Base-by-base conservation (phyloP, 169 alveolate genomes). In the Sarcocystis neurona region DNA sequence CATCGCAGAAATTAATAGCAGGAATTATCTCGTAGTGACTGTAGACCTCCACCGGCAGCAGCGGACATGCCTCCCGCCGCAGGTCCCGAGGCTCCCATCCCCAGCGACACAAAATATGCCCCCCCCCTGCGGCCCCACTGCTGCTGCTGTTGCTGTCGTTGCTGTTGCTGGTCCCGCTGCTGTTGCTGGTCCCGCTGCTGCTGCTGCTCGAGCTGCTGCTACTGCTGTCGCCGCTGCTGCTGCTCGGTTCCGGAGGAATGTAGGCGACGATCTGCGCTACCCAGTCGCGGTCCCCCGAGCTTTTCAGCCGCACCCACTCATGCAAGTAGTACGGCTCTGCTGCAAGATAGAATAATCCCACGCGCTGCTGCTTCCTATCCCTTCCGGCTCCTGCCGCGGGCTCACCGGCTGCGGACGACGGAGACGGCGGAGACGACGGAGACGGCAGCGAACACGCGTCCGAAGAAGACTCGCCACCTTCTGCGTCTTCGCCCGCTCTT, bases 11-110 rank as follows among this genome's bases (percentile, higher is more conserved):
- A 37, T 68, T 84, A 0, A 70, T n/a, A 0, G 93, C 90, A 4
- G 91, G 93, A 8, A 89, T 58, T 4, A 89, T 43, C 63, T 89
- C 93, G 48, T 37, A 89, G 18, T 18, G 74, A 68, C 92, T 85
- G 75, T 89, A 89, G 30, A 58, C 56, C 27, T 72, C 53, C 0
- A 77, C 30, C 23, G 80, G 84, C 32, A 89, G 34, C 15, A 43
- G 88, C 5, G 85, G 92, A 34, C 79, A 84, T 37, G 78, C 68
- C 80, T 84, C 87, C 41, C 43, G 30, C 18, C 77, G 68, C 23
- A 89, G 68, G 34, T 89, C 93, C 4, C 27, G 47, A 0, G 89
- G 88, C 27, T 89, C 82, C 93, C 93, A 89, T 1, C 88, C 93
- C 93, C 93, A 89, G 2, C 84, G 75, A 72, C 89, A 88, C 41